phyloP scores from a whole-genome alignment of 2,329 filamentous ascomycete genomes.

The Colletotrichum tabaci region DNA sequence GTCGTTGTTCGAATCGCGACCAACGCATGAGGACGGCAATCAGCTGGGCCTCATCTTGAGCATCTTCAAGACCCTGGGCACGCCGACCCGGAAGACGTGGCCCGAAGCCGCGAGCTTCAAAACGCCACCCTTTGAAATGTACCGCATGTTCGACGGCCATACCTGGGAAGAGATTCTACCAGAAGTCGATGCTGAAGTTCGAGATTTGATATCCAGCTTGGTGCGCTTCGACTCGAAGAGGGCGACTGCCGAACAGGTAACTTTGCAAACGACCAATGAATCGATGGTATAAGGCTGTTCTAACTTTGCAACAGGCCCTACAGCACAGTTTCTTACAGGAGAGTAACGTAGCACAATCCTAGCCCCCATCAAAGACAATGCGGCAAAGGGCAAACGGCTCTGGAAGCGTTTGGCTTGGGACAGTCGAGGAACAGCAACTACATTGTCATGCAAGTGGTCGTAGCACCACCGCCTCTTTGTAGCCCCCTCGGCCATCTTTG shows the following conservation, averaged over 20 bases:
- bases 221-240: slow-evolving; percentile 82
- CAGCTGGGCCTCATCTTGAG: slow-evolving; percentile 92
- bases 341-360: not conserved
- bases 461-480: slow-evolving; percentile 7
- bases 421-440: not conserved
- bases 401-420: not conserved
- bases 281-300: not conserved
- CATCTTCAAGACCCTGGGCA: slow-evolving; percentile 93
- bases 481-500: not conserved
- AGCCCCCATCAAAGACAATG: not conserved
- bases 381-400: not conserved
- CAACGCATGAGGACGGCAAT: slow-evolving; percentile 83
- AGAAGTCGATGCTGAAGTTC: slow-evolving; percentile 68
- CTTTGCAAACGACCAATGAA: slow-evolving; percentile 10
- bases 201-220: slow-evolving; percentile 76
- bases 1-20: slow-evolving; percentile 87
- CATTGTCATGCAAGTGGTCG: not conserved
- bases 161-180: slow-evolving; percentile 81
- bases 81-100: slow-evolving; percentile 85
- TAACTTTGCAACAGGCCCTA: slow-evolving; percentile 34
- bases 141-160: slow-evolving; percentile 78
- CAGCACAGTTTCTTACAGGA: slow-evolving; percentile 31
- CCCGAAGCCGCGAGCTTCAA: slow-evolving; percentile 80
- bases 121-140: slow-evolving; percentile 91
- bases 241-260: slow-evolving; percentile 71